Evolutionary conservation across 164 flowering plant genomes (phyloP), one percentile per base, ranked within the genome.

Genomic region (Chimonanthus praecox): DNA sequence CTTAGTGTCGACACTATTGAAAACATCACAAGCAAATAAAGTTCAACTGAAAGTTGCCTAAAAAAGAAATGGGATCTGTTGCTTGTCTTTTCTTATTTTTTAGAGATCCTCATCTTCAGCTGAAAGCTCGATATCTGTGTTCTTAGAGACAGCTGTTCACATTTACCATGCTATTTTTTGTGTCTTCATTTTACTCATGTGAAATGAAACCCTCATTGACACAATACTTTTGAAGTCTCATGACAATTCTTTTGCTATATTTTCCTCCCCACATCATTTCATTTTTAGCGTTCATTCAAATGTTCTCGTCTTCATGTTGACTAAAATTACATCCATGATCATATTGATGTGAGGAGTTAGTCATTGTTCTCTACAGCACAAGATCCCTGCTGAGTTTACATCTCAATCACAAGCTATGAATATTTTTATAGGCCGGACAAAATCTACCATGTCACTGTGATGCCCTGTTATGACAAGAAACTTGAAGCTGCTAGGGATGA

Each of bases 401-500:
- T 47, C 63, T 58, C 64, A 73, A 54, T 62, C 68, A 61, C 68
- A 67, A 3, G 64, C 51, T 67, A 49, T 58, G 66, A 58, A 65
- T 47, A 70, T 67, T 80, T 33, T 71, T 9, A 72, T 83, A 96
- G 98, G 86, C 90, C 94, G 49, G 94, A 88, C 5, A 84, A 96
- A 49, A 78, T 92, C 71, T 96, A 94, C 84, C 99, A 96, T 82
- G 99, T 92, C 20, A 88, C 92, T 18, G 89, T 96, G 73, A 96
- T 96, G 98, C 98, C 98, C 6, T 96, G 99, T 81, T 96, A 96
- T 88, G 99, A 96, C 82, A 96, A 94, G 80, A 96, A 96, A 84
- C 97, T 96, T 71, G 99, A 96, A 79, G 99, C 99, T 85, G 81
- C 90, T 3, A 84, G 98, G 78, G 99, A 96, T 78, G 99, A 96